Conservation (phyloP, 306 rosid species). For the Fagus crenata region DNA sequence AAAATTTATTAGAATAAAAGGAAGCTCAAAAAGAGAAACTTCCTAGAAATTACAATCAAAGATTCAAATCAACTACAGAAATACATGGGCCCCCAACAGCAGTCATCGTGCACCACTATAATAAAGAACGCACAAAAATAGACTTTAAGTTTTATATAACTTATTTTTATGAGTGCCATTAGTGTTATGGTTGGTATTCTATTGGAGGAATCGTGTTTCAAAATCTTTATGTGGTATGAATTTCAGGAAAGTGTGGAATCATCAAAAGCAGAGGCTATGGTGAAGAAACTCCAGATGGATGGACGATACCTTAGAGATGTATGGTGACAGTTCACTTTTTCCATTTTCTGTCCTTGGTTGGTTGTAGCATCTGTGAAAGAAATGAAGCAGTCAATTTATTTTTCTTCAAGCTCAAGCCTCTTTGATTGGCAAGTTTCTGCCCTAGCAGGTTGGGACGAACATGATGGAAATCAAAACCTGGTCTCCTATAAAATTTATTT, state of each 20-base stretch:
- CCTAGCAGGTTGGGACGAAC: constrained; percentile 27
- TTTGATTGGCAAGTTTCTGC: constrained; percentile 30
- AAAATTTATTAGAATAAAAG: too few species aligned
- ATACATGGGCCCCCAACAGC: too few species aligned
- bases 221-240: constrained; percentile 21
- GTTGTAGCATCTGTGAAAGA: constrained; percentile 31
- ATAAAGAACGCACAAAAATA: too few species aligned
- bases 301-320: constrained; percentile 88
- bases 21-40: too few species aligned
- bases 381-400: constrained; percentile 9
- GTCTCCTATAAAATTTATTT: constrained; percentile 34
- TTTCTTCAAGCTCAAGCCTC: constrained; percentile 31
- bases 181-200: background rate
- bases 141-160: background rate
- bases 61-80: too few species aligned
- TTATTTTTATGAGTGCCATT: constrained; percentile 8
- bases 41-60: too few species aligned
- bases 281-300: constrained; percentile 74
- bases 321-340: constrained; percentile 52
- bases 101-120: too few species aligned
- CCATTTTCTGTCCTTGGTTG: constrained; percentile 17
- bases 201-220: constrained; percentile 7
- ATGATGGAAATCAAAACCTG: constrained; percentile 37
- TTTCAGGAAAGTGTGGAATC: constrained; percentile 74
- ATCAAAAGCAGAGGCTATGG: constrained; percentile 68